Conservation (phyloP, 495 filamentous ascomycete species). For the Gamarada debralockiae region DNA sequence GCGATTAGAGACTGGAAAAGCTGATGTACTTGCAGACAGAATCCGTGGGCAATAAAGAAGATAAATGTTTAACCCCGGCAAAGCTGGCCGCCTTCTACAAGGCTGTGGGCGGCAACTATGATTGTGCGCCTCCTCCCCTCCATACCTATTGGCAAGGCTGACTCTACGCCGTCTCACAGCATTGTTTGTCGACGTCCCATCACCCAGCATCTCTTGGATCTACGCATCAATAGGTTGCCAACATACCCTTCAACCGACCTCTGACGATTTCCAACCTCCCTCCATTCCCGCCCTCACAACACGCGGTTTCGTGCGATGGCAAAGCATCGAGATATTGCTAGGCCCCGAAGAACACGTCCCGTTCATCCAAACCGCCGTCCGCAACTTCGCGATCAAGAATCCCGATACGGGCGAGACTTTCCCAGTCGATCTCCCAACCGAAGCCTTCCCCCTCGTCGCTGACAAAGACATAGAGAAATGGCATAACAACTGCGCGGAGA, state of each 20-base stretch:
- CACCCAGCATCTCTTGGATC: constrained; percentile 76
- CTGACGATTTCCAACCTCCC: constrained; percentile 69
- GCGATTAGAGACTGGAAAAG: constrained; percentile 1
- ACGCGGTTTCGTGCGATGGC: constrained; percentile 87
- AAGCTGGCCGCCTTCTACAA: constrained; percentile 90
- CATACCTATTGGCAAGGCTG: constrained; percentile 3
- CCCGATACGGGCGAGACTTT: constrained; percentile 69
- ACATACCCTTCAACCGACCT: constrained; percentile 66
- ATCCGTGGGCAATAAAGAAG: constrained; percentile 61
- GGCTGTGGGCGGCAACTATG: constrained; percentile 84
- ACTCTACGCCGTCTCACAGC: constrained; percentile 22
- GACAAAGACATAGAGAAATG: constrained; percentile 77
- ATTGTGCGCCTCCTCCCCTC: constrained; percentile 41
- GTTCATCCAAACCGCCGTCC: constrained; percentile 77
- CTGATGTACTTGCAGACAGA: constrained; percentile 40
- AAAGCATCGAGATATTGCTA: constrained; percentile 86
- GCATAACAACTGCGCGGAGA: constrained; percentile 69
- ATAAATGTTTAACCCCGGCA: constrained; percentile 64
- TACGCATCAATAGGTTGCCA: constrained; percentile 90
- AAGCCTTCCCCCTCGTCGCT: constrained; percentile 68
- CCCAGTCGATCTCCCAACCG: constrained; percentile 69
- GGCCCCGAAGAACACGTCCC: constrained; percentile 84
- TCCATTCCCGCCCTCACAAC: constrained; percentile 76
- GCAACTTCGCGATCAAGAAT: constrained; percentile 68
- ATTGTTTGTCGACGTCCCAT: constrained; percentile 77